phyloP scores from a whole-genome alignment of 352 stramenopile genomes.

The Plasmopara muralis region DNA sequence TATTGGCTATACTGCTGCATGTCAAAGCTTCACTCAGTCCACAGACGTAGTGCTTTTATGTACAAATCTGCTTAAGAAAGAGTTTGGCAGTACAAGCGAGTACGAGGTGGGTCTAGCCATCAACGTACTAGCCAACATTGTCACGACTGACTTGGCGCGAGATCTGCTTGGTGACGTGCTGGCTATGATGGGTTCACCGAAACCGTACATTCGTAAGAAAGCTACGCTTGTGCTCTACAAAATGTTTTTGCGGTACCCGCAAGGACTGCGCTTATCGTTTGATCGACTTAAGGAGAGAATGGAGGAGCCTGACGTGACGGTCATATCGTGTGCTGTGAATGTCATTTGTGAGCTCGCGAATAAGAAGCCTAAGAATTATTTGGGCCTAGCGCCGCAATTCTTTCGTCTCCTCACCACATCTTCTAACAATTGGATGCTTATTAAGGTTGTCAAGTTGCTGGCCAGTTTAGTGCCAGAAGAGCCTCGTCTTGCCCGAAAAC shows the following conservation, averaged over 20 bases:
- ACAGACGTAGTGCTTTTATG: constrained; percentile 98
- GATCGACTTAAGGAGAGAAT: constrained; percentile 95
- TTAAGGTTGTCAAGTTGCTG: constrained; percentile 99
- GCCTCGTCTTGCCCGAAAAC: constrained; percentile 94
- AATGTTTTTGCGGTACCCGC: constrained; percentile 97
- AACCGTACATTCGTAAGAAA: constrained; percentile 98
- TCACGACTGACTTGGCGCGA: constrained; percentile 93
- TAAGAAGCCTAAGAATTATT: constrained; percentile 99
- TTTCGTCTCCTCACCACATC: constrained; percentile 97
- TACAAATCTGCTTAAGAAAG: constrained; percentile 99
- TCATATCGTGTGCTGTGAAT: constrained; percentile 97
- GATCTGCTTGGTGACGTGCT: constrained; percentile 91
- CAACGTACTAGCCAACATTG: constrained; percentile 99
- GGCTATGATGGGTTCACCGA: constrained; percentile 89
- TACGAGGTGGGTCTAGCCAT: constrained; percentile 97
- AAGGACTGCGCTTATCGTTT: constrained; percentile 96
- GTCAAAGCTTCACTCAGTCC: constrained; percentile 94
- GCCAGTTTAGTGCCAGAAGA: constrained; percentile 96
- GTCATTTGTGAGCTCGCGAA: constrained; percentile 99
- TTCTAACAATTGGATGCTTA: constrained; percentile 99
- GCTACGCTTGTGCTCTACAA: constrained; percentile 98
- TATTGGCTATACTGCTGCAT: constrained; percentile 94
- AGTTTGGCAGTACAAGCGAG: constrained; percentile 86
- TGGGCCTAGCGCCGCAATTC: constrained; percentile 96
- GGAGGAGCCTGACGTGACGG: constrained; percentile 93